Percentiles rank a stretch among this genome's conserved stretches.
Conservation (phyloP, 768 basidiomycete genomes). For the Lactarius trivialis region DNA sequence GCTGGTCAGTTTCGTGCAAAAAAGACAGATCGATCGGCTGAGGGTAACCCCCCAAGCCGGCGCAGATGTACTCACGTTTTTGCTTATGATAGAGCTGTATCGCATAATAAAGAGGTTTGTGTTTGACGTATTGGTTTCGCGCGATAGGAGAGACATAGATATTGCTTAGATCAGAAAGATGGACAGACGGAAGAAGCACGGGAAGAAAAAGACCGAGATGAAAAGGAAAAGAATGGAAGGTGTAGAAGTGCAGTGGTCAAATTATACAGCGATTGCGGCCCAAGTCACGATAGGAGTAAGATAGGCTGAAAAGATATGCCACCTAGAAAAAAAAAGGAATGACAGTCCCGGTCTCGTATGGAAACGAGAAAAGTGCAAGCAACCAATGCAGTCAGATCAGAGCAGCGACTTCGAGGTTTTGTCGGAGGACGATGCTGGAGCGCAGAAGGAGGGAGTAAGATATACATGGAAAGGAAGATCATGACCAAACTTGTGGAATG, state of each 20-base stretch:
- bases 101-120: conserved; percentile 13
- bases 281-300: conserved; percentile 10
- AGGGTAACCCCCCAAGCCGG: conserved; percentile 7
- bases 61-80: conserved; percentile 48
- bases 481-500: conserved; percentile 23
- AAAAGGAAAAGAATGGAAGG: conserved; percentile 6
- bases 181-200: conserved; percentile 22
- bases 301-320: conserved; percentile 12
- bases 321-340: conserved; percentile 12
- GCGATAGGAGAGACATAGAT: conserved; percentile 25
- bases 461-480: conserved; percentile 31
- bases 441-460: conserved; percentile 26
- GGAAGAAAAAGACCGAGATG: conserved; percentile 8
- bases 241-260: background rate
- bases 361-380: conserved; percentile 13
- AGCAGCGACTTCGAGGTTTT: conserved; percentile 58
- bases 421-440: conserved; percentile 61
- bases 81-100: conserved; percentile 58
- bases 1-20: conserved; percentile 13
- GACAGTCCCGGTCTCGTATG: conserved; percentile 3
- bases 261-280: conserved; percentile 17
- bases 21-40: background rate
- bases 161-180: conserved; percentile 30
- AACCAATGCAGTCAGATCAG: conserved; percentile 43
- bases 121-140: conserved; percentile 22